These are phyloP conservation scores for Talaromyces thailandensis DNA, from an alignment of 495 filamentous ascomycete species.

Conservation along the genomic window DNA sequence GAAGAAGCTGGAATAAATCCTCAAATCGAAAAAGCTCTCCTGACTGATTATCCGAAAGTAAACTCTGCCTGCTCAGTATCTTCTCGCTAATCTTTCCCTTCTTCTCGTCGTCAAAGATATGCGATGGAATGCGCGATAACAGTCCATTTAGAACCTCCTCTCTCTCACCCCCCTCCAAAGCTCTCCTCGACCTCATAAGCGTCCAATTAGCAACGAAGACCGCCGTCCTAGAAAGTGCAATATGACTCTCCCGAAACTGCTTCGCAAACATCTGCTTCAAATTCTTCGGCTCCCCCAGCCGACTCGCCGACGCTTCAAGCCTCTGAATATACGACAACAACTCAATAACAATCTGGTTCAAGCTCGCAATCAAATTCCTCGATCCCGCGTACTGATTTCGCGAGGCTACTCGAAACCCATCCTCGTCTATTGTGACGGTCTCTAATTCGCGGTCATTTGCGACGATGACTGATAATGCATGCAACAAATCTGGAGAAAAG, in stretches of 20 bases:
- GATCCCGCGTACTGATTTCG: conserved; percentile 25
- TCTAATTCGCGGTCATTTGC: conserved; percentile 34
- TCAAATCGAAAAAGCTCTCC: conserved; percentile 29
- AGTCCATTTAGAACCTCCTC: conserved; percentile 24
- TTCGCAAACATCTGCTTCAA: conserved; percentile 33
- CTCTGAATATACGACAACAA: conserved; percentile 31
- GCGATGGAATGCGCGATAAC: conserved; percentile 21
- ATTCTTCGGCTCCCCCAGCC: conserved; percentile 20
- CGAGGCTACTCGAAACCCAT: conserved; percentile 26
- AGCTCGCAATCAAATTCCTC: conserved; percentile 25
- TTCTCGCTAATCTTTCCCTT: conserved; percentile 22
- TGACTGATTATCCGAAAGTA: conserved; percentile 18
- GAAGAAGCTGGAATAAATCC: conserved; percentile 25
- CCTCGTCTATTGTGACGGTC: conserved; percentile 24
- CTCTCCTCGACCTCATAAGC: conserved; percentile 22
- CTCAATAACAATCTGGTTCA: conserved; percentile 36
- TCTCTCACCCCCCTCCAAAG: conserved; percentile 18
- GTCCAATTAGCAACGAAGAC: conserved; percentile 33
- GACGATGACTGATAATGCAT: conserved; percentile 30
- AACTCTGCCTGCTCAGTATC: conserved; percentile 28
- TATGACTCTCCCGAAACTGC: conserved; percentile 35
- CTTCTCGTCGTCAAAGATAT: conserved; percentile 22
- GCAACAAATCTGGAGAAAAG: conserved; percentile 37
- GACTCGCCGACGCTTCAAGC: conserved; percentile 19
- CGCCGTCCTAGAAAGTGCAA: conserved; percentile 30